phyloP scores from a whole-genome alignment of 257 asterid genomes.

The Thymus mandschuricus region DNA sequence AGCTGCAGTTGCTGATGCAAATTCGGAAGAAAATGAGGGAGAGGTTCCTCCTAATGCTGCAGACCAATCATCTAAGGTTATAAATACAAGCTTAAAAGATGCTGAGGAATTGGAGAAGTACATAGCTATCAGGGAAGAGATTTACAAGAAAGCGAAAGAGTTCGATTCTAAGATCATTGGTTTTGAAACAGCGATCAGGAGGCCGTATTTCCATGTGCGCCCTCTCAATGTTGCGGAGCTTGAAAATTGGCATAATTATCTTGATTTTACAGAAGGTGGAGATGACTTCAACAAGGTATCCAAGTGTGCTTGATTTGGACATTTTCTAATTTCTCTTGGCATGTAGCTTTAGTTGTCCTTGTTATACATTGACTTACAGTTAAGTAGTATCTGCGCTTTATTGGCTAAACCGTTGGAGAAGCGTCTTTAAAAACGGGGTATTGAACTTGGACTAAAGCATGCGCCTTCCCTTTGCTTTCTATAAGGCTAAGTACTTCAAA shows the following conservation, averaged over 20 bases:
- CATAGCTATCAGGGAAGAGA: conserved; percentile 88
- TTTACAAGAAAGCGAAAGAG: conserved; percentile 89
- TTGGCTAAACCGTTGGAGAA: conserved; percentile 98
- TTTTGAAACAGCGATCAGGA: conserved; percentile 89
- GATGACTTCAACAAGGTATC: conserved; percentile 93
- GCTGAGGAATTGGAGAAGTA: conserved; percentile 99
- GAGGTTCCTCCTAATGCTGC: conserved; percentile 56
- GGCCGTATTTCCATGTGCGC: conserved; percentile 98
- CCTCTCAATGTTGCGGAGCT: conserved; percentile 90
- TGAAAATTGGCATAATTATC: conserved; percentile 97
- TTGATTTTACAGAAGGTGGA: conserved; percentile 84
- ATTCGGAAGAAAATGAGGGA: conserved; percentile 69
- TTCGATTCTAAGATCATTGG: conserved; percentile 86
- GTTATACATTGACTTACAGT: conserved; percentile 90
- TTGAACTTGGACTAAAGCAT: conserved; percentile 99
- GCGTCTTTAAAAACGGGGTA: conserved; percentile 89
- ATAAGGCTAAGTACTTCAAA: conserved; percentile 98
- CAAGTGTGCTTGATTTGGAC: conserved; percentile 35
- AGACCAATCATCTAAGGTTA: conserved; percentile 66
- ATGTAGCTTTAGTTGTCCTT: conserved; percentile 87
- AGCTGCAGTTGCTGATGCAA: conserved; percentile 52
- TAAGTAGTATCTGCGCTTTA: conserved; percentile 94
- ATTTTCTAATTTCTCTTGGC: conserved; percentile 42
- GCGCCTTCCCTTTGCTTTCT: conserved; percentile 95
- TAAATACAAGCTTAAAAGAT: conserved; percentile 75